Evolutionary conservation across 331 rosid species (phyloP).

Genomic region (Arachis monticola): DNA sequence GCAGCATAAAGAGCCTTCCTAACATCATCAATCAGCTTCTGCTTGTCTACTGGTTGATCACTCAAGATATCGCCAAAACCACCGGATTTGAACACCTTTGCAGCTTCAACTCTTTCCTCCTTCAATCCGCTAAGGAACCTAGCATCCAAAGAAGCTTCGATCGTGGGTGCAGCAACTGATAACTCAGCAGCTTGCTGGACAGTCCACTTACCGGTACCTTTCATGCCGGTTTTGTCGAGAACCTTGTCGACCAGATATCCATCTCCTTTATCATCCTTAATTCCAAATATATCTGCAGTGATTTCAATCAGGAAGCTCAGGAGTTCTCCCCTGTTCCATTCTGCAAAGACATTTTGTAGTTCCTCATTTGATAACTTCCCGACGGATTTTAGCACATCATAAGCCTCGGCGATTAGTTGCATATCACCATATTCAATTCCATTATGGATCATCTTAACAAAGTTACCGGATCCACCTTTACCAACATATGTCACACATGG

Average conservation of each 20-base stretch:
- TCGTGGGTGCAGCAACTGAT: constrained; percentile 76
- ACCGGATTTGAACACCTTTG: constrained; percentile 57
- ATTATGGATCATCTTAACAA: constrained; percentile 80
- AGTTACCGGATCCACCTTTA: constrained; percentile 77
- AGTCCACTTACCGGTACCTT: constrained; percentile 89
- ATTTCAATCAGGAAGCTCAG: constrained; percentile 81
- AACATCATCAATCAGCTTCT: constrained; percentile 66
- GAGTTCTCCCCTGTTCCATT: constrained; percentile 86
- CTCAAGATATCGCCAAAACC: constrained; percentile 54
- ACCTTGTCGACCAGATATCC: constrained; percentile 78
- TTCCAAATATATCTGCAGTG: constrained; percentile 78
- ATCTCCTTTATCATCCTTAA: constrained; percentile 75
- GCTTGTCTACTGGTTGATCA: constrained; percentile 57
- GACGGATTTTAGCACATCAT: constrained; percentile 74
- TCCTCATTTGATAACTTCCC: constrained; percentile 81
- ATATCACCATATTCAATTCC: constrained; percentile 80
- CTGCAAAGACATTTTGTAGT: constrained; percentile 58
- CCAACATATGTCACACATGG: constrained; percentile 78
- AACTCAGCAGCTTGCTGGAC: constrained; percentile 84
- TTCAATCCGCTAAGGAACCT: constrained; percentile 79
- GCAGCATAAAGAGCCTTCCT: constrained; percentile 77
- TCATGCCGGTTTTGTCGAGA: constrained; percentile 83
- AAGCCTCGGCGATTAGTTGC: constrained; percentile 83
- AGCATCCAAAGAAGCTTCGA: constrained; percentile 73
- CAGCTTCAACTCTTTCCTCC: constrained; percentile 71